A percentile compares a stretch with the other conserved stretches of the same genome.
phyloP scores from a whole-genome alignment of 768 basidiomycete genomes.

The Phallus indusiatus region DNA sequence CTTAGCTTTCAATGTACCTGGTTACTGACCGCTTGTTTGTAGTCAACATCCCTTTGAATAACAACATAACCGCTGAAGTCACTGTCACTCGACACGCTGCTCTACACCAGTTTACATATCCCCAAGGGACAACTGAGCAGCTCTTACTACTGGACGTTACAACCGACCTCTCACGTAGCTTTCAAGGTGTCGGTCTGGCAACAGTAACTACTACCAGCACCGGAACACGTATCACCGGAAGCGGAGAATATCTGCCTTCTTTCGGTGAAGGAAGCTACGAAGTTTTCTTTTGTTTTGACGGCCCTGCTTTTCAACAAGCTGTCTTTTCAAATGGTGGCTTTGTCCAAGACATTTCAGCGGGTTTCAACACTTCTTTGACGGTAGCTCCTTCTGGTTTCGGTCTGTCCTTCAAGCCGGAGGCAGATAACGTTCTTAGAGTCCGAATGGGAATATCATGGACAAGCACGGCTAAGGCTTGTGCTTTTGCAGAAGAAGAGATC shows the following conservation, averaged over 20 bases:
- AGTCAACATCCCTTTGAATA: slow-evolving; percentile 10
- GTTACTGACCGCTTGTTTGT: background rate
- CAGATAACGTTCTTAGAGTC: background rate
- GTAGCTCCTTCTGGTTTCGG: slow-evolving; percentile 4
- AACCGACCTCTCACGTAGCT: slow-evolving; percentile 12
- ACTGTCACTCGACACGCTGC: slow-evolving; percentile 13
- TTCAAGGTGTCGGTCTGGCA: slow-evolving; percentile 4
- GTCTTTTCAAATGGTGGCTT: background rate
- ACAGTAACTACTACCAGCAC: background rate
- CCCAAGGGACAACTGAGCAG: background rate
- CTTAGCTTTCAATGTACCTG: background rate
- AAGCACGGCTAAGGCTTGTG: slow-evolving; percentile 9
- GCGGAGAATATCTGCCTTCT: slow-evolving; percentile 8
- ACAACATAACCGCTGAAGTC: slow-evolving; percentile 10
- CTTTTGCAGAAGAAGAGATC: slow-evolving; percentile 13
- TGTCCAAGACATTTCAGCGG: background rate
- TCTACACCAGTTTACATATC: slow-evolving; percentile 11
- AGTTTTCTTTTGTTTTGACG: slow-evolving; percentile 13
- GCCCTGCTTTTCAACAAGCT: slow-evolving; percentile 1
- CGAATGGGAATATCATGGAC: slow-evolving; percentile 15
- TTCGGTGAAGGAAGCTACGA: slow-evolving; percentile 11
- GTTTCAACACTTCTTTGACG: slow-evolving; percentile 3
- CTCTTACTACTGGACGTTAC: slow-evolving; percentile 11
- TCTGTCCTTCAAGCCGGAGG: slow-evolving; percentile 1
- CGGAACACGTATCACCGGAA: slow-evolving; percentile 10